These are phyloP conservation scores for Mortierella sp. DNA, from an alignment of 371 early-diverging fungal species.

Conservation along the genomic window DNA sequence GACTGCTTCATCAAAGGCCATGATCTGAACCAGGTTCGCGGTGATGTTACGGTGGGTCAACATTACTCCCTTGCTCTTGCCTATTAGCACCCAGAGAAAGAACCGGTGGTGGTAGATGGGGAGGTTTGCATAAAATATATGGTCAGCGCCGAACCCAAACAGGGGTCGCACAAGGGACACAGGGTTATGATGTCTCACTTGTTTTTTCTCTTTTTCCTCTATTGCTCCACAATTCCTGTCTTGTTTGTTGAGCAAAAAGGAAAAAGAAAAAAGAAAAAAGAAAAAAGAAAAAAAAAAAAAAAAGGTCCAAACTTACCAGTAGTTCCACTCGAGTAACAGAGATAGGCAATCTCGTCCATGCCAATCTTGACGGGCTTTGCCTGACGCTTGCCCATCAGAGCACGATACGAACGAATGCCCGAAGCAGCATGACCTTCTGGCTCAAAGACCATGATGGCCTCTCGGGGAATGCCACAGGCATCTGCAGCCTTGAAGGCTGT, in stretches of 20 bases:
- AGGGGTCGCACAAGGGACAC: background rate
- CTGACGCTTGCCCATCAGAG: conserved; percentile 48
- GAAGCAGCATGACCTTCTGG: conserved; percentile 37
- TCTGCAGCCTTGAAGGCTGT: conserved; percentile 67
- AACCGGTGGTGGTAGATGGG: background rate
- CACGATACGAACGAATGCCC: conserved; percentile 35
- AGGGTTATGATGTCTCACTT: conserved; percentile 7
- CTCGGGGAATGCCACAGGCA: conserved; percentile 61
- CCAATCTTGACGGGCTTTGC: conserved; percentile 38
- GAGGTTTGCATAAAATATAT: background rate
- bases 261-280: background rate
- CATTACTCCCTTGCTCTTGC: conserved; percentile 70
- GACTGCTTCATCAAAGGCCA: conserved; percentile 36
- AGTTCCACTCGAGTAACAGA: conserved; percentile 92
- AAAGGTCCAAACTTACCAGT: conserved; percentile 81
- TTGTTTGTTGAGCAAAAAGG: background rate
- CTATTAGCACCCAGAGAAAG: conserved; percentile 4
- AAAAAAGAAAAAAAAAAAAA: too few relatives aligned
- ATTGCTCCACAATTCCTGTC: too few relatives aligned
- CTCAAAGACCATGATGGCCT: conserved; percentile 71
- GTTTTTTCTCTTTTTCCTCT: background rate
- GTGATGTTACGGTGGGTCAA: conserved; percentile 78
- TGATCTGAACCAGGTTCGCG: conserved; percentile 69
- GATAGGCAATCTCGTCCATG: conserved; percentile 71
- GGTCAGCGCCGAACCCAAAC: too few relatives aligned